phyloP scores from a whole-genome alignment of 1,284 basidiomycete species.

The Athelia psychrophila region DNA sequence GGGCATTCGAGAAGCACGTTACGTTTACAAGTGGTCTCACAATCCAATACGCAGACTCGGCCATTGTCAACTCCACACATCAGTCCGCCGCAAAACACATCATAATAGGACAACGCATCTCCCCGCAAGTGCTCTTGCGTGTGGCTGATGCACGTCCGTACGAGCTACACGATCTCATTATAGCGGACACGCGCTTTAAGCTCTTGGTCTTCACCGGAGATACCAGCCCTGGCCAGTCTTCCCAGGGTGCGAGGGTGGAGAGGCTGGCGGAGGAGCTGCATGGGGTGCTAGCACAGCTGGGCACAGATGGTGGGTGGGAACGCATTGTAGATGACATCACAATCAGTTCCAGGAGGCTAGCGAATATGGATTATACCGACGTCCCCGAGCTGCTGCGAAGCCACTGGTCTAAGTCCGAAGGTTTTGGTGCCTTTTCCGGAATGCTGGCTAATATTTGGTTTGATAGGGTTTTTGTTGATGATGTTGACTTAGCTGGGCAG shows the following conservation, averaged over 20 bases:
- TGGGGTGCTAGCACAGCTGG: slow-evolving; percentile 35
- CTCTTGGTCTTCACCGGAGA: slow-evolving; percentile 68
- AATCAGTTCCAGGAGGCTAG: slow-evolving; percentile 46
- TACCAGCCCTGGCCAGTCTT: slow-evolving; percentile 24
- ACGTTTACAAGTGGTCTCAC: slow-evolving; percentile 64
- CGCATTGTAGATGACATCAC: slow-evolving; percentile 54
- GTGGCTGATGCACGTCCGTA: slow-evolving; percentile 61
- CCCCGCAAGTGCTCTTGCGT: slow-evolving; percentile 57
- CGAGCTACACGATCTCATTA: slow-evolving; percentile 68
- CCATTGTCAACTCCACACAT: slow-evolving; percentile 41
- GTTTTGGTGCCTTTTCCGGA: slow-evolving; percentile 14
- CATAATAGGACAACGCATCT: slow-evolving; percentile 56
- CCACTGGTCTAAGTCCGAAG: slow-evolving; percentile 72
- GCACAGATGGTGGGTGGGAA: slow-evolving; percentile 20
- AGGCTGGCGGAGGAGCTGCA: slow-evolving; percentile 43
- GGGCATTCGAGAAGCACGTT: slow-evolving; percentile 57
- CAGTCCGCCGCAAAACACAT: slow-evolving; percentile 47
- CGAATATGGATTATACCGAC: slow-evolving; percentile 42
- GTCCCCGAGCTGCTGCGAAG: slow-evolving; percentile 50
- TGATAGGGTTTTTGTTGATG: slow-evolving; percentile 48
- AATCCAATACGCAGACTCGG: slow-evolving; percentile 57
- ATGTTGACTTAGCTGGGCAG: slow-evolving; percentile 31
- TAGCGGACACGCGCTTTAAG: slow-evolving; percentile 72
- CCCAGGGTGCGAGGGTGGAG: slow-evolving; percentile 37
- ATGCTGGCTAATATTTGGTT: slow-evolving; percentile 1